A percentile compares a stretch with the other conserved stretches of the same genome.
Evolutionary conservation across 139 green algal species (phyloP).

Genomic region (Tetradesmus obliquus): DNA sequence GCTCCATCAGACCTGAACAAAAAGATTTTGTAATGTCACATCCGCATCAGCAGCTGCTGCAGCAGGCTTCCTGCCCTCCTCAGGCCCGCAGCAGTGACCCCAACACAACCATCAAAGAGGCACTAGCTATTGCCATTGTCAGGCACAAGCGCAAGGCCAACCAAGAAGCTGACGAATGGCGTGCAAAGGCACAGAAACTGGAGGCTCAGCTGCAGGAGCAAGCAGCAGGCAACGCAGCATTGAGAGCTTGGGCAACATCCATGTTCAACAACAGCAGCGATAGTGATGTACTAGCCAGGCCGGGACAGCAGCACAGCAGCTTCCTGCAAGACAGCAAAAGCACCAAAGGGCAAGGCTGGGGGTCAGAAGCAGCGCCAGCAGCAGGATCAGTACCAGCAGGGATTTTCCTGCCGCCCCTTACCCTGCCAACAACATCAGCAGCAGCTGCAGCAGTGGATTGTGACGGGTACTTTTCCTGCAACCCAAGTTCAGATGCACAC

Average conservation of each 20-base stretch:
- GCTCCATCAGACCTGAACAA: no score
- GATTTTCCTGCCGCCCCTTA: conserved; percentile 24
- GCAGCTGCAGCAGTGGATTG: neutral
- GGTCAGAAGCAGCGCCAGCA: neutral
- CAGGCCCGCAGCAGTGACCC: neutral
- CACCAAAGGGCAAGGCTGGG: neutral
- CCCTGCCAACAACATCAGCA: neutral
- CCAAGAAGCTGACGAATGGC: neutral
- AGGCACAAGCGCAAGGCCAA: neutral
- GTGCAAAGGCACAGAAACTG: neutral
- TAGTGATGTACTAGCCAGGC: neutral
- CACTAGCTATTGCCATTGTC: conserved; percentile 20
- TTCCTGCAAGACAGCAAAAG: neutral
- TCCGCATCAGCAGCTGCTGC: neutral
- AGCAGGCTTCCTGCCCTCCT: neutral
- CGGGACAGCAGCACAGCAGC: neutral
- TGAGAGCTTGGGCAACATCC: neutral
- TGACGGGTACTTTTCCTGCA: neutral
- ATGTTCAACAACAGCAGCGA: neutral
- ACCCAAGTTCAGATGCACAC: neutral
- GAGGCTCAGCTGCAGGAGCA: neutral
- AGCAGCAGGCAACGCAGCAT: neutral
- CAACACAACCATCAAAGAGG: conserved; percentile 11
- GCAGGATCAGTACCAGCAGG: neutral
- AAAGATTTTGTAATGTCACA: neutral